Conservation (phyloP, 2,329 filamentous ascomycete genomes). For the Talaromyces marneffei region DNA sequence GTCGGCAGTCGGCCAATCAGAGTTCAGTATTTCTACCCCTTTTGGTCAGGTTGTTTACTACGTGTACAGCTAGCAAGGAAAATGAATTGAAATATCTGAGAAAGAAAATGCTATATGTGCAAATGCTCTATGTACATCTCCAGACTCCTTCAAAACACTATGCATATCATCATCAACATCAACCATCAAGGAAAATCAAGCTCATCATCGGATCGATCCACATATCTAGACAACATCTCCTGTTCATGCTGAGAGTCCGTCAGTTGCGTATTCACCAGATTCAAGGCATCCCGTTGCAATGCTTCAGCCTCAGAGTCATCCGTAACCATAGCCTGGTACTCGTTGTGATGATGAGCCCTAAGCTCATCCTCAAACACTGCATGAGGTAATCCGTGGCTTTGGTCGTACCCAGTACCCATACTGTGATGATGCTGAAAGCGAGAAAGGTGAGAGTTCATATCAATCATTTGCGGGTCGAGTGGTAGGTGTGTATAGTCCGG, state of each 20-base stretch:
- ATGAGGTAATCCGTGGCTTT: slow-evolving; percentile 27
- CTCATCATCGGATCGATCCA: slow-evolving; percentile 33
- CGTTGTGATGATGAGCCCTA: slow-evolving; percentile 33
- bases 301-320: slow-evolving; percentile 34
- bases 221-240: slow-evolving; percentile 36
- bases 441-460: slow-evolving; percentile 42
- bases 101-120: neutral
- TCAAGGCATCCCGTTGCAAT: slow-evolving; percentile 34
- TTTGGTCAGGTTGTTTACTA: neutral
- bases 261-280: slow-evolving; percentile 34
- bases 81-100: neutral
- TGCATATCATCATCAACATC: neutral
- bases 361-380: slow-evolving; percentile 35
- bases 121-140: neutral
- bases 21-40: neutral
- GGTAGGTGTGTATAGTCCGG: slow-evolving; percentile 47
- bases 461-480: slow-evolving; percentile 58
- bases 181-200: slow-evolving; percentile 26
- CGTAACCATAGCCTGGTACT: slow-evolving; percentile 40
- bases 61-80: neutral
- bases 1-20: slow-evolving; percentile 32
- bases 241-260: slow-evolving; percentile 38
- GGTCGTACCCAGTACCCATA: slow-evolving; percentile 31
- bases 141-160: neutral
- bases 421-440: slow-evolving; percentile 36